Percentiles rank a stretch among this genome's conserved stretches.
These are phyloP conservation scores for Yamadazyma philogaea DNA, from an alignment of 805 yeast genomes.

Conservation along the genomic window DNA sequence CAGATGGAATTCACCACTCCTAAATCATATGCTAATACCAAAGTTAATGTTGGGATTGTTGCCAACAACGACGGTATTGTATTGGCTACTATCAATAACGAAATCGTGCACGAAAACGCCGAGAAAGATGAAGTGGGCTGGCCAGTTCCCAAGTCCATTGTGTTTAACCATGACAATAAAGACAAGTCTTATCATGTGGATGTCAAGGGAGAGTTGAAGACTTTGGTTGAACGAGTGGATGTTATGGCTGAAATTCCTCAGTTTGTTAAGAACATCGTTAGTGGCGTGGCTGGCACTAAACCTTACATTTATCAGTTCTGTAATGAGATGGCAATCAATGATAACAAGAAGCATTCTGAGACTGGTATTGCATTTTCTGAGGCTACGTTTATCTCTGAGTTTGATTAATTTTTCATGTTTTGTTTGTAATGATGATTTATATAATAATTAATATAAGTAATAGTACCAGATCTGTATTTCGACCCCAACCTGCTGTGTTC, in stretches of 20 bases:
- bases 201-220: slow-evolving; percentile 58
- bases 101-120: slow-evolving; percentile 53
- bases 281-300: slow-evolving; percentile 92
- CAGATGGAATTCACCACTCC: slow-evolving; percentile 97
- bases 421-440: background rate
- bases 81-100: slow-evolving; percentile 62
- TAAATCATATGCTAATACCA: slow-evolving; percentile 76
- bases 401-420: slow-evolving; percentile 8
- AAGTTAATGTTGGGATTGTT: slow-evolving; percentile 76
- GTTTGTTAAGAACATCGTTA: slow-evolving; percentile 87
- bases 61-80: slow-evolving; percentile 62
- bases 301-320: slow-evolving; percentile 95
- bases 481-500: too few species aligned
- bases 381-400: slow-evolving; percentile 69
- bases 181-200: slow-evolving; percentile 45
- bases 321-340: slow-evolving; percentile 54
- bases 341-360: slow-evolving; percentile 45
- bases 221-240: slow-evolving; percentile 84
- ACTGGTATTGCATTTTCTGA: slow-evolving; percentile 71
- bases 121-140: slow-evolving; percentile 81
- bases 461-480: too few species aligned
- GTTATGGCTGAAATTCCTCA: slow-evolving; percentile 97
- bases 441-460: background rate
- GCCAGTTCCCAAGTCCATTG: slow-evolving; percentile 75
- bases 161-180: slow-evolving; percentile 45